phyloP scores from a whole-genome alignment of 495 filamentous ascomycete species.

The Amniculicola lignicola region DNA sequence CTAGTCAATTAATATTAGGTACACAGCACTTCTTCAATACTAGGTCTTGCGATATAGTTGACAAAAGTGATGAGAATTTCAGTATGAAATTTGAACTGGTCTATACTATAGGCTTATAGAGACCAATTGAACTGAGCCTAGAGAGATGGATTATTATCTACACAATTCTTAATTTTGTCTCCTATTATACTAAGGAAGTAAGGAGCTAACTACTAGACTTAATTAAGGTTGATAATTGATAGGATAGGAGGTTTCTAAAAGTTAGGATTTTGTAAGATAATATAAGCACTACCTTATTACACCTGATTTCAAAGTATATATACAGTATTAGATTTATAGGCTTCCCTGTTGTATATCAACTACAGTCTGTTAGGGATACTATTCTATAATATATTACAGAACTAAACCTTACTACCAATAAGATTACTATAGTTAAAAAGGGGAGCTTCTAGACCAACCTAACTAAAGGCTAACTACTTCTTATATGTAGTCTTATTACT shows the following conservation, averaged over 20 bases:
- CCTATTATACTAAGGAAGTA: slow-evolving; percentile 32
- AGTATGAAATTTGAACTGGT: slow-evolving; percentile 44
- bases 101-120: slow-evolving; percentile 63
- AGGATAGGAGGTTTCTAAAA: slow-evolving; percentile 44
- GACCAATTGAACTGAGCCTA: slow-evolving; percentile 53
- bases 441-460: slow-evolving; percentile 40
- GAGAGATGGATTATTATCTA: slow-evolving; percentile 61
- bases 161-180: slow-evolving; percentile 50
- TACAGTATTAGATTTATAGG: slow-evolving; percentile 43
- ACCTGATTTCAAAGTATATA: slow-evolving; percentile 37
- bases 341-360: slow-evolving; percentile 46
- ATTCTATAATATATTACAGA: slow-evolving; percentile 48
- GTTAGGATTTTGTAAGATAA: slow-evolving; percentile 46
- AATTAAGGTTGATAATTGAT: slow-evolving; percentile 42
- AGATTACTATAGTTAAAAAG: slow-evolving; percentile 43
- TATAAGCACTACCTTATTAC: slow-evolving; percentile 39
- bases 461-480: slow-evolving; percentile 46
- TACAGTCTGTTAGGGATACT: slow-evolving; percentile 37
- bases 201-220: slow-evolving; percentile 35
- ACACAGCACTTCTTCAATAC: slow-evolving; percentile 33
- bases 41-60: slow-evolving; percentile 36
- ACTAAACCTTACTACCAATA: slow-evolving; percentile 29
- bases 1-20: slow-evolving; percentile 21
- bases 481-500: slow-evolving; percentile 62
- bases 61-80: slow-evolving; percentile 41